Evolutionary conservation across 2,329 filamentous ascomycete species (phyloP).

Genomic region (Bipolaris sorokiniana): DNA sequence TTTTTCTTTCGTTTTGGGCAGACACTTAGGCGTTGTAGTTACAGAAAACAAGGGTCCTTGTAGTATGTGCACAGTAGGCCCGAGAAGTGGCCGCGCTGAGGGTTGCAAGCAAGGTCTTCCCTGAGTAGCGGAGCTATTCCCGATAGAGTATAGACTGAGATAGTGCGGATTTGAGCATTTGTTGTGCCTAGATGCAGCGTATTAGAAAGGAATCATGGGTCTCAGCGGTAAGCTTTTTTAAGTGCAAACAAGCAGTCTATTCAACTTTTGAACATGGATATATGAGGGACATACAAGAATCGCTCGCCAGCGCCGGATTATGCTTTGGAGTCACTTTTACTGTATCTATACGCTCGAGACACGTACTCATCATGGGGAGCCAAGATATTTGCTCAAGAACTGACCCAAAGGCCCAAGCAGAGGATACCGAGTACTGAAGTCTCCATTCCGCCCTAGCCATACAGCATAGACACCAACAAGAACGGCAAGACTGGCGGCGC

Average conservation of each 20-base stretch:
- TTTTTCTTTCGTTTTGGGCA: too few species aligned
- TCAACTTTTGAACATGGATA: not conserved
- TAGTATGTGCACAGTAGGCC: not conserved
- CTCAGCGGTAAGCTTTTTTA: not conserved
- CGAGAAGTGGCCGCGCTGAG: not conserved
- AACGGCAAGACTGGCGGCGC: slow-evolving; percentile 61
- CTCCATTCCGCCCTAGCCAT: slow-evolving; percentile 41
- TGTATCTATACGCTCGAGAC: not conserved
- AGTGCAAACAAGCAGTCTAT: not conserved
- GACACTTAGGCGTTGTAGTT: not conserved
- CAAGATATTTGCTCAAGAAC: slow-evolving; percentile 25
- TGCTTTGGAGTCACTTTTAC: slow-evolving; percentile 15
- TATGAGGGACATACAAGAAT: not conserved
- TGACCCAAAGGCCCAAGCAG: slow-evolving; percentile 25
- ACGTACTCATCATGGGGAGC: slow-evolving; percentile 6
- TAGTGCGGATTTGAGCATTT: not conserved
- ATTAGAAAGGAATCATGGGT: not conserved
- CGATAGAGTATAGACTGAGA: not conserved
- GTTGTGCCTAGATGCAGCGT: too few species aligned
- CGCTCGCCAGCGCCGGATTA: slow-evolving; percentile 3
- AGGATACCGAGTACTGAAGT: slow-evolving; percentile 10
- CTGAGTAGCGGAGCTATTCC: not conserved
- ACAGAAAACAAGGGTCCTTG: not conserved
- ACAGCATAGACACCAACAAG: slow-evolving; percentile 44
- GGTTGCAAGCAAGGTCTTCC: not conserved